Percentiles rank a stretch among this genome's conserved stretches.
phyloP scores from a whole-genome alignment of 2,329 filamentous ascomycete genomes.

The Pseudocercospora fuligena region DNA sequence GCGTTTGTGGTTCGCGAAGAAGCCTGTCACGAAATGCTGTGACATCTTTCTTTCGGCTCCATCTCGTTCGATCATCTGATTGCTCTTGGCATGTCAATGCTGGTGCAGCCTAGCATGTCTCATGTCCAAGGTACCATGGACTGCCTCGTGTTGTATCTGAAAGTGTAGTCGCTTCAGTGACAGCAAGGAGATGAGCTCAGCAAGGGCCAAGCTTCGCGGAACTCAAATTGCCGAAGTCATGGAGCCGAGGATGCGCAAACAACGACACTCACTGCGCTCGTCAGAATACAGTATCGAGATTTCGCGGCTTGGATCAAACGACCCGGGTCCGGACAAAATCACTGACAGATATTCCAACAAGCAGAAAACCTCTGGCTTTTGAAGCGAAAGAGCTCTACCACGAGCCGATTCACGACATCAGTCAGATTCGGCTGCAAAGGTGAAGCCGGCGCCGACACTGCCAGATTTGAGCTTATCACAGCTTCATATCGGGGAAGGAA shows the following conservation, averaged over 20 bases:
- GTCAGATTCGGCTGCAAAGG: too few relatives aligned
- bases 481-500: not conserved
- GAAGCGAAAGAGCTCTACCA: too few relatives aligned
- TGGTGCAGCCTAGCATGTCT: not conserved
- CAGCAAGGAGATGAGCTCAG: not conserved
- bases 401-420: too few relatives aligned
- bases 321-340: too few relatives aligned
- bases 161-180: not conserved
- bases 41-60: not conserved
- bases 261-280: too few relatives aligned
- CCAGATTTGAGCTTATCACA: not conserved
- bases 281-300: too few relatives aligned
- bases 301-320: too few relatives aligned
- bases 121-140: not conserved
- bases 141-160: not conserved
- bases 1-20: not conserved
- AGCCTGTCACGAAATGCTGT: not conserved
- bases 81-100: not conserved
- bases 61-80: not conserved
- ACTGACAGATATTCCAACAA: not conserved
- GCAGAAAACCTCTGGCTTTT: too few relatives aligned
- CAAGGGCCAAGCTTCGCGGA: not conserved
- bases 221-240: not conserved
- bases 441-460: too few relatives aligned
- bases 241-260: not conserved